Percentiles rank a stretch among this genome's conserved stretches.
Evolutionary conservation across 805 yeast species (phyloP).

Genomic region (Pichia phayaonensis): DNA sequence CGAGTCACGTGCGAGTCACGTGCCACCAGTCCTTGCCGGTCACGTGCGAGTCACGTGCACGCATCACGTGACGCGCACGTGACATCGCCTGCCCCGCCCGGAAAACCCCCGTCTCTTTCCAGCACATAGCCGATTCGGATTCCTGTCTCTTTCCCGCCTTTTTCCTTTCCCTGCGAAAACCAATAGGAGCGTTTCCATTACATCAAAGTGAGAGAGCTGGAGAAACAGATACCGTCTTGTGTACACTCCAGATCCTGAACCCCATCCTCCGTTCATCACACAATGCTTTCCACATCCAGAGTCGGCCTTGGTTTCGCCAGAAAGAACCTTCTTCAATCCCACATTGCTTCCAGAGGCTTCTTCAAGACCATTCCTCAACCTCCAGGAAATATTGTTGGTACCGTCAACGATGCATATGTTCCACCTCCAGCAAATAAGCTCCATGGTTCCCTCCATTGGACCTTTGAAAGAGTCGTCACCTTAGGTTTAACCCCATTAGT

Average conservation of each 20-base stretch:
- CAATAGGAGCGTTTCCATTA: not conserved
- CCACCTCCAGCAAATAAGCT: conserved; percentile 46
- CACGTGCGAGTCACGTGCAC: not conserved
- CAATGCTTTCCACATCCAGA: conserved; percentile 16
- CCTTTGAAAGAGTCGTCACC: conserved; percentile 55
- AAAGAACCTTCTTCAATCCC: conserved; percentile 7
- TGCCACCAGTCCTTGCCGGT: not conserved
- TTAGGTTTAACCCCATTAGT: conserved; percentile 57
- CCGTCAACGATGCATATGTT: conserved; percentile 64
- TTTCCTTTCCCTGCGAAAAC: not conserved
- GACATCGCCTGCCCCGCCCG: not conserved
- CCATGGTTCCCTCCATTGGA: conserved; percentile 73
- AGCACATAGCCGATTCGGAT: not conserved
- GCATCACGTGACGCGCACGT: not conserved
- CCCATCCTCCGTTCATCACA: not conserved
- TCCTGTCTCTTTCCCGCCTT: not conserved
- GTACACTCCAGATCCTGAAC: too few species aligned
- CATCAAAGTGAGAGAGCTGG: not conserved
- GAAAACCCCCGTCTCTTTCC: not conserved
- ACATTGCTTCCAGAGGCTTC: conserved; percentile 14
- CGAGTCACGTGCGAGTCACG: not conserved
- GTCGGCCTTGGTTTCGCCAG: conserved; percentile 19
- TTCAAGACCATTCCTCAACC: conserved; percentile 44
- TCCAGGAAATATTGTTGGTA: conserved; percentile 65
- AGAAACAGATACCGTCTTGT: not conserved